A percentile compares a stretch with the other conserved stretches of the same genome.
phyloP scores from a whole-genome alignment of 2,329 filamentous ascomycete genomes.

The Venturia asperata region DNA sequence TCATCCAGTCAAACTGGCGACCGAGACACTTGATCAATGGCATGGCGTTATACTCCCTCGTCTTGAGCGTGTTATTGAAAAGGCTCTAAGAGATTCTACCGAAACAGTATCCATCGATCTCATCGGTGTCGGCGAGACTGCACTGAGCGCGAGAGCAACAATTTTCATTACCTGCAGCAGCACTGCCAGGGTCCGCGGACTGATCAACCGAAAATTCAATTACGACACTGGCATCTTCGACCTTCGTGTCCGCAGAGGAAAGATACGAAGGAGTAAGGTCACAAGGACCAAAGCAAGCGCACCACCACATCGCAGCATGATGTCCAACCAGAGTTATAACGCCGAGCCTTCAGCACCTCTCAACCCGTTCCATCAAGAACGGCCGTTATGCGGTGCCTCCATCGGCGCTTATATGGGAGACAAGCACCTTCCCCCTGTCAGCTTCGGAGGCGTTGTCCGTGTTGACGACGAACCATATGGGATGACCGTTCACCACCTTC shows the following conservation, averaged over 20 bases:
- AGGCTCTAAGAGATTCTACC: conserved; percentile 64
- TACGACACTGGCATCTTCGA: conserved; percentile 60
- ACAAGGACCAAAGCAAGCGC: conserved; percentile 24
- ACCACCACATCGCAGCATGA: conserved; percentile 36
- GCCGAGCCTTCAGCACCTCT: conserved; percentile 38
- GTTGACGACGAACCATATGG: conserved; percentile 81
- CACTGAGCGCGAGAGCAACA: conserved; percentile 60
- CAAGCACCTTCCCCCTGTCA: conserved; percentile 81
- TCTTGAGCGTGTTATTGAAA: conserved; percentile 62
- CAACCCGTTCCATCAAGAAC: conserved; percentile 72
- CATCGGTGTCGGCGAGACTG: conserved; percentile 63
- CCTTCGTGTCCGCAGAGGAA: conserved; percentile 65
- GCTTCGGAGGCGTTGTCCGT: conserved; percentile 78
- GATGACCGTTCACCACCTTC: conserved; percentile 96
- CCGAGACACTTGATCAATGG: conserved; percentile 63
- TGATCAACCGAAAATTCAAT: conserved; percentile 62
- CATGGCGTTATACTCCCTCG: conserved; percentile 64
- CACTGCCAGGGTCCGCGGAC: conserved; percentile 62
- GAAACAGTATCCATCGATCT: conserved; percentile 75
- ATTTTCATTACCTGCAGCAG: conserved; percentile 72
- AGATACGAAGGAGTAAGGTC: conserved; percentile 55
- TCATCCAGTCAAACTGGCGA: conserved; percentile 47
- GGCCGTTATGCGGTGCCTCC: conserved; percentile 77
- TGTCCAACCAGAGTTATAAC: conserved; percentile 28
- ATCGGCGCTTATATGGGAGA: conserved; percentile 86